Evolutionary conservation across 2,329 filamentous ascomycete species (phyloP), one percentile per base, ranked within the genome.

Genomic region (Cordyceps tenuipes): DNA sequence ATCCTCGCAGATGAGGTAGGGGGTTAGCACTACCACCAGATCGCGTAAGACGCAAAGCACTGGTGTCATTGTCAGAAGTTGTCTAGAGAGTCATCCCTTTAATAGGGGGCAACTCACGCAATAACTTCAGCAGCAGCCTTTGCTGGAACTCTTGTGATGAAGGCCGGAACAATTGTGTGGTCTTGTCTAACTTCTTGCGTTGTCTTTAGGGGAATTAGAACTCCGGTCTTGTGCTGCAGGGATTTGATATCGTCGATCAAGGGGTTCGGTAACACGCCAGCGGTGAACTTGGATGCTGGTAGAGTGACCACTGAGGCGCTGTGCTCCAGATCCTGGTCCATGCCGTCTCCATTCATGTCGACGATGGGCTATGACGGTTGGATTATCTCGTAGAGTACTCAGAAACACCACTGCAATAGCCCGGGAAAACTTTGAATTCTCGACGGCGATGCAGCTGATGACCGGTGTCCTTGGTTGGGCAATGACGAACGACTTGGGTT

Each of bases 61-160:
- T 85, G 64, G 36, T 23, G 39, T 56, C 31, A 10, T 23, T 39
- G 57, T 71, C 52, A 69, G 66, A 59, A n/a, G 17, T 17, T n/a
- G 31, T 13, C 48, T 19, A 3, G 23, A 13, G 8, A 6, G 5
- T 13, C 31, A 23, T 41, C 56, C n/a, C 23, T 43, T 49, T 43
- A 56, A 29, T 43, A 57, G 17, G 13, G 13, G 49, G 58, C 23
- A 57, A 78, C 84, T 71, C 76, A 91, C 89, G 81, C 85, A 69
- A 94, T 82, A 68, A 91, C 81, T 64, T 82, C 79, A 71, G 88
- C 90, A 65, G 89, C 88, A 66, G 81, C 80, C 72, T 86, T 89
- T 64, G 85, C 83, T 51, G 89, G 89, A 59, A 89, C 82, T 68
- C 87, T 81, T 54, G 90, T 87, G 63, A 90, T 83, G 70, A 88